phyloP scores from a whole-genome alignment of 2,329 filamentous ascomycete species.

The Sporothrix sp. region DNA sequence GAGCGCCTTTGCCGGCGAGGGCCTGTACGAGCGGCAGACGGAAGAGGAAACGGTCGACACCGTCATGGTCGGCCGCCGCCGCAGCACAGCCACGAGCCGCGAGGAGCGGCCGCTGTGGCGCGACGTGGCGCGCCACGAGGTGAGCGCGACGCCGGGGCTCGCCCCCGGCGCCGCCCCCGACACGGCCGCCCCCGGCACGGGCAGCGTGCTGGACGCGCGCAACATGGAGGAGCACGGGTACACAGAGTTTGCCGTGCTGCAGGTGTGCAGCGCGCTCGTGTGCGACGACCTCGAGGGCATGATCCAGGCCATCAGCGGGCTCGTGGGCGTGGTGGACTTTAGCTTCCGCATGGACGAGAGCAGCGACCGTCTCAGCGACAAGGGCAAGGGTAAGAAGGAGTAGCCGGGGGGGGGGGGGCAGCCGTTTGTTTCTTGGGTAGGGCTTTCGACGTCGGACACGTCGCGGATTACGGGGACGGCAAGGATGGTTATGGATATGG shows the following conservation, averaged over 20 bases:
- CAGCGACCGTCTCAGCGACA: neutral
- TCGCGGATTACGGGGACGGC: too few relatives aligned
- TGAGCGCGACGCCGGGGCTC: constrained; percentile 13
- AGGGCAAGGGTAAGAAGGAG: constrained; percentile 17
- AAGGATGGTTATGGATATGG: neutral
- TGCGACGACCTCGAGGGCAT: constrained; percentile 58
- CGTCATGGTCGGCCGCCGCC: neutral
- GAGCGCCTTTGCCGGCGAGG: too few relatives aligned
- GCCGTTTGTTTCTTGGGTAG: too few relatives aligned
- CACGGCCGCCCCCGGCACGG: neutral
- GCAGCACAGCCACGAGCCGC: neutral
- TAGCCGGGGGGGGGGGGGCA: neutral
- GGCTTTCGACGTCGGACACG: too few relatives aligned
- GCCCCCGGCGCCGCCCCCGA: constrained; percentile 11
- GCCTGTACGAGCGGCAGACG: constrained; percentile 6
- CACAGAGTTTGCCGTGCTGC: constrained; percentile 64
- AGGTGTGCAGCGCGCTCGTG: constrained; percentile 60
- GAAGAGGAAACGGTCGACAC: neutral
- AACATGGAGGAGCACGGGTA: constrained; percentile 65
- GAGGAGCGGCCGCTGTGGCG: constrained; percentile 8
- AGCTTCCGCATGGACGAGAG: constrained; percentile 45
- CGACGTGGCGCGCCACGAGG: constrained; percentile 1
- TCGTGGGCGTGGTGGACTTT: constrained; percentile 70
- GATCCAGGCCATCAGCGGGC: constrained; percentile 49
- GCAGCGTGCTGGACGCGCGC: constrained; percentile 47